These are phyloP conservation scores for Lepidopterella palustris DNA, from an alignment of 495 filamentous ascomycete genomes.

Conservation along the genomic window DNA sequence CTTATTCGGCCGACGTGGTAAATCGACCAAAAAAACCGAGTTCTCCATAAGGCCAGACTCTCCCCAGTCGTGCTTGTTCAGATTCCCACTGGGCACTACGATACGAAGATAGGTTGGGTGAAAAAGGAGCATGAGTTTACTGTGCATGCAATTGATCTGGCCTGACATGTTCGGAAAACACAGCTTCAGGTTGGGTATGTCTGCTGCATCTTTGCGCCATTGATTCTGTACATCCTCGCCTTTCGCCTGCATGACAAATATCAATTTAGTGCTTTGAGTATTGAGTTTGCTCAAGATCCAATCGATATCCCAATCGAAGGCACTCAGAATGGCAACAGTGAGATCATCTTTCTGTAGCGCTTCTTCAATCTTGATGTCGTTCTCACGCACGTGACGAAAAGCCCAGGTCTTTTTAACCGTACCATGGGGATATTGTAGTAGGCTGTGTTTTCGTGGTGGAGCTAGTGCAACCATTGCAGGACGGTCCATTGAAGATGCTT, in stretches of 20 bases:
- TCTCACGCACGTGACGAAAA: conserved; percentile 45
- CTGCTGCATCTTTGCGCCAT: conserved; percentile 40
- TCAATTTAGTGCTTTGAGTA: conserved; percentile 46
- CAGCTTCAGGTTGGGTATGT: conserved; percentile 53
- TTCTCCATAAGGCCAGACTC: conserved; percentile 76
- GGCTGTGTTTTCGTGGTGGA: background rate
- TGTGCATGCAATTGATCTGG: conserved; percentile 70
- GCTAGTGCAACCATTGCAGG: background rate
- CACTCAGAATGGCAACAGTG: conserved; percentile 71
- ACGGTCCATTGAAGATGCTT: background rate
- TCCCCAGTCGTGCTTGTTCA: conserved; percentile 80
- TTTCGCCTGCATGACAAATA: conserved; percentile 65
- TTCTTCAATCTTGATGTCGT: conserved; percentile 89
- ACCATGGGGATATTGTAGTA: conserved; percentile 60
- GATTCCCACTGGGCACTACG: conserved; percentile 73
- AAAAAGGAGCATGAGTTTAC: conserved; percentile 79
- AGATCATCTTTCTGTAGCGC: conserved; percentile 68
- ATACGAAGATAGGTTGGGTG: conserved; percentile 62
- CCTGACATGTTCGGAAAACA: conserved; percentile 75
- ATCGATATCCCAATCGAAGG: conserved; percentile 76
- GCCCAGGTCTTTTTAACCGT: conserved; percentile 79
- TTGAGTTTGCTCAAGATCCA: conserved; percentile 64
- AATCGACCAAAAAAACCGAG: conserved; percentile 76
- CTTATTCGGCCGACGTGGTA: conserved; percentile 51
- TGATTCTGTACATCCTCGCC: conserved; percentile 22